These are phyloP conservation scores for Dendrobium officinale DNA, from an alignment of 106 monocot species.

Conservation along the genomic window DNA sequence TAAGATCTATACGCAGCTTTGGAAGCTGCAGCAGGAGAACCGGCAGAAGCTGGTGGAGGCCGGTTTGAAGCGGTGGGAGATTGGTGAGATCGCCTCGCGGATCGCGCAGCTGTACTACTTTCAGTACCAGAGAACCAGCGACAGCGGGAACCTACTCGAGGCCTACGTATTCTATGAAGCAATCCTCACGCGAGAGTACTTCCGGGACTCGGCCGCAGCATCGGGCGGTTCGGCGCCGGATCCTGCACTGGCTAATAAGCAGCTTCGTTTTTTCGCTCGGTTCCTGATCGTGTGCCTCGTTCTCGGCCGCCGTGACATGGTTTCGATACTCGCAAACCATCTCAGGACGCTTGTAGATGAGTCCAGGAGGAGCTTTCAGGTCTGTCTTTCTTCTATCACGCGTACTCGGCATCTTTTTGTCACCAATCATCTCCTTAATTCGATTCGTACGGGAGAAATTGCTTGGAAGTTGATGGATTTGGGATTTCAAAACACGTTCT, in stretches of 20 bases:
- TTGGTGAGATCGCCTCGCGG: slow-evolving; percentile 72
- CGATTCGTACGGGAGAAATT: neutral
- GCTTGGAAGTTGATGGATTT: neutral
- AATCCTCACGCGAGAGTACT: slow-evolving; percentile 55
- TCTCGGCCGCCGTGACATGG: slow-evolving; percentile 60
- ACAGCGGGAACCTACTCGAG: slow-evolving; percentile 45
- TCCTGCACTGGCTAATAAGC: slow-evolving; percentile 56
- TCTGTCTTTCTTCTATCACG: neutral
- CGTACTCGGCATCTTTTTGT: neutral
- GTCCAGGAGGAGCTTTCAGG: slow-evolving; percentile 42
- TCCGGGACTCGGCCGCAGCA: slow-evolving; percentile 20
- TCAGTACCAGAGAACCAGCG: slow-evolving; percentile 55
- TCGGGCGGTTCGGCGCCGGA: slow-evolving; percentile 16
- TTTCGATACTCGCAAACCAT: slow-evolving; percentile 26
- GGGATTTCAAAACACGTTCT: neutral
- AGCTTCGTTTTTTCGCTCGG: slow-evolving; percentile 65
- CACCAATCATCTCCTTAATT: neutral
- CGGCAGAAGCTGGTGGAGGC: slow-evolving; percentile 56
- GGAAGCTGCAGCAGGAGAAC: slow-evolving; percentile 77
- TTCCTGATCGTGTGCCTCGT: slow-evolving; percentile 57
- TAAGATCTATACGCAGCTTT: slow-evolving; percentile 58
- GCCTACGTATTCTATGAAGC: slow-evolving; percentile 68
- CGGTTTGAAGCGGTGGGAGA: slow-evolving; percentile 64
- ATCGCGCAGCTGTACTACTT: slow-evolving; percentile 71
- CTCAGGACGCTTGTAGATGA: slow-evolving; percentile 49